These are phyloP conservation scores for Gracilariopsis chorda DNA, from an alignment of 23 red algal genomes.

Conservation along the genomic window DNA sequence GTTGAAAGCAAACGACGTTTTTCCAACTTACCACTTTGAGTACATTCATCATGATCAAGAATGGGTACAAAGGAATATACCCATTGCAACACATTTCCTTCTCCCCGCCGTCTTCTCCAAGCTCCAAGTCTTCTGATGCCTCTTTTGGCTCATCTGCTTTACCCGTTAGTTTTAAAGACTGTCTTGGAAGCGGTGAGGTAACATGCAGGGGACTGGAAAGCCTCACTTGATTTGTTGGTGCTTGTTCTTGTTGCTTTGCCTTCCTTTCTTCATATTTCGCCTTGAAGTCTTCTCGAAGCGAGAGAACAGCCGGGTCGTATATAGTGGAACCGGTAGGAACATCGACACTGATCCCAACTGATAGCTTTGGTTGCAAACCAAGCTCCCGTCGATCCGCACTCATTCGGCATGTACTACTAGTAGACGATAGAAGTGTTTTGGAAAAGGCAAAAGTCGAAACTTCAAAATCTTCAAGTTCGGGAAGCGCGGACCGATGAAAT, in stretches of 20 bases:
- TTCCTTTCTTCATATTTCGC: constrained; percentile 25
- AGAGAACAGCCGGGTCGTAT: constrained; percentile 32
- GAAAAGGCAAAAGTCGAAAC: too few relatives aligned
- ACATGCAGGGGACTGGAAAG: constrained; percentile 11
- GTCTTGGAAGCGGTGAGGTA: background rate
- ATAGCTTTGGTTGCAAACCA: background rate
- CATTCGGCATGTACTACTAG: too few relatives aligned
- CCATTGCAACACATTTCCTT: constrained; percentile 39
- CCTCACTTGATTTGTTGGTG: background rate
- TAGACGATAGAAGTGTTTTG: too few relatives aligned
- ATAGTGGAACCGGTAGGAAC: constrained; percentile 11
- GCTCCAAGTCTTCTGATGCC: background rate
- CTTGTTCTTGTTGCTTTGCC: background rate
- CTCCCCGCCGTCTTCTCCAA: background rate
- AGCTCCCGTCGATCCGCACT: too few relatives aligned
- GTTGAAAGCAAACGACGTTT: background rate
- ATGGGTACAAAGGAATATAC: background rate
- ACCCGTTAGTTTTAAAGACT: background rate
- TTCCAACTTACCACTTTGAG: constrained; percentile 13
- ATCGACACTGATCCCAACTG: background rate
- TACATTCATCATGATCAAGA: background rate
- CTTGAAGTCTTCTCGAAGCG: constrained; percentile 22
- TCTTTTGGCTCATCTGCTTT: background rate
- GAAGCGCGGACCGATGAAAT: too few relatives aligned
- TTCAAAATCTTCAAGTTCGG: too few relatives aligned